Conservation (phyloP, 768 basidiomycete species). For the Hemileccinum rubropunctum region DNA sequence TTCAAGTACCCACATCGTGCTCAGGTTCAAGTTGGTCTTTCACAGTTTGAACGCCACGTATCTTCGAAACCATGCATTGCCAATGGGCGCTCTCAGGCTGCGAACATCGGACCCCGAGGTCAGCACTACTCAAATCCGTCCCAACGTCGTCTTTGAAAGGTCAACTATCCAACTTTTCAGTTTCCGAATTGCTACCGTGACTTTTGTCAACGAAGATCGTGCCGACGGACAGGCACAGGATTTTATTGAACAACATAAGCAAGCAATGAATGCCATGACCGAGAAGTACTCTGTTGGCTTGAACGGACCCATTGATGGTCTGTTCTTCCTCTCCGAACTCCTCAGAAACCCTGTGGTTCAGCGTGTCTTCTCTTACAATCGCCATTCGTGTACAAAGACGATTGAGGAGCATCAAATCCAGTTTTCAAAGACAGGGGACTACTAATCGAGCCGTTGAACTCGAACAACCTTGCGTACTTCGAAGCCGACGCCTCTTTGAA, state of each 20-base stretch:
- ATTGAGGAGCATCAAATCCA: constrained; percentile 26
- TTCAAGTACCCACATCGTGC: too few species aligned
- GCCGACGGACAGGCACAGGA: background rate
- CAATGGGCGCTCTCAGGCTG: constrained; percentile 18
- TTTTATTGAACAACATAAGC: constrained; percentile 1
- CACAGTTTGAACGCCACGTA: constrained; percentile 24
- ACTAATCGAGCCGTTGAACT: constrained; percentile 27
- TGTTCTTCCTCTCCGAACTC: constrained; percentile 32
- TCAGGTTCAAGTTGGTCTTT: too few species aligned
- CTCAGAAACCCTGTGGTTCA: constrained; percentile 22
- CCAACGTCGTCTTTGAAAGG: constrained; percentile 34
- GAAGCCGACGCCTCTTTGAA: constrained; percentile 35
- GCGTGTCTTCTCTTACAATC: constrained; percentile 36
- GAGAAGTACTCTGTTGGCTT: constrained; percentile 33
- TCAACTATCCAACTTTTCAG: constrained; percentile 33
- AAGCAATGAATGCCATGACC: constrained; percentile 35
- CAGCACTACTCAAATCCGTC: constrained; percentile 19
- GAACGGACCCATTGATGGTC: constrained; percentile 10
- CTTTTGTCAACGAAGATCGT: background rate
- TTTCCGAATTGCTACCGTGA: constrained; percentile 2
- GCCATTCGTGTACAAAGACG: constrained; percentile 13
- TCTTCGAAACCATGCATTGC: constrained; percentile 20
- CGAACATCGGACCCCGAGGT: constrained; percentile 26
- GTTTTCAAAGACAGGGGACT: constrained; percentile 38
- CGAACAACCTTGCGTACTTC: constrained; percentile 35